These are phyloP conservation scores for Candida tammaniensis DNA, from an alignment of 805 yeast species.

Conservation along the genomic window DNA sequence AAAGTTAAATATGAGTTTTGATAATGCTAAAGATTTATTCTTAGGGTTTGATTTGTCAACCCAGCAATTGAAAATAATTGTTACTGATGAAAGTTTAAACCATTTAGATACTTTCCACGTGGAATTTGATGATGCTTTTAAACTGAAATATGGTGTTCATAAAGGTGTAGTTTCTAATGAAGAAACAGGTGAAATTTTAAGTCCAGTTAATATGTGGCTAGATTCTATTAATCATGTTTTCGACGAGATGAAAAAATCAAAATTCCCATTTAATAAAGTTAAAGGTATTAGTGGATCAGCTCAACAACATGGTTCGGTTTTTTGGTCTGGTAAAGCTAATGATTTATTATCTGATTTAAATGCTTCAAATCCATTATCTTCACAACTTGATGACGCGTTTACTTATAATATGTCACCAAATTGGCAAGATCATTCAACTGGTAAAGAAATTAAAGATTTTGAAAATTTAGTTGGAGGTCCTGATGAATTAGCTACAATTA, in stretches of 20 bases:
- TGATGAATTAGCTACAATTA: conserved; percentile 62
- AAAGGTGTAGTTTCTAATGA: conserved; percentile 65
- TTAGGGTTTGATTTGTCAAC: conserved; percentile 87
- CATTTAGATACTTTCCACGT: conserved; percentile 59
- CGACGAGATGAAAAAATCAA: conserved; percentile 43
- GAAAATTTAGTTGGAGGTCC: conserved; percentile 55
- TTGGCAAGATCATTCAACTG: conserved; percentile 95
- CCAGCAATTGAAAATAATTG: conserved; percentile 79
- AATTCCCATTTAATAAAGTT: conserved; percentile 59
- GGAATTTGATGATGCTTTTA: conserved; percentile 67
- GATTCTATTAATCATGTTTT: conserved; percentile 74
- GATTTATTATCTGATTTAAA: conserved; percentile 38
- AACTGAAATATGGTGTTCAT: conserved; percentile 53
- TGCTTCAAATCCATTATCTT: conserved; percentile 31
- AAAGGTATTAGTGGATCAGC: conserved; percentile 78
- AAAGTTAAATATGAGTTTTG: conserved; percentile 21
- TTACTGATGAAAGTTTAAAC: conserved; percentile 51
- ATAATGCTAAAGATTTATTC: conserved; percentile 27
- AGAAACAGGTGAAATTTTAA: conserved; percentile 57
- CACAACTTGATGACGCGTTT: conserved; percentile 52
- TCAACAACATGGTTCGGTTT: conserved; percentile 92
- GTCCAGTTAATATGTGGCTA: conserved; percentile 90
- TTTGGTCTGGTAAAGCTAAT: conserved; percentile 58
- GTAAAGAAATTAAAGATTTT: conserved; percentile 58
- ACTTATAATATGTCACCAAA: conserved; percentile 72